Evolutionary conservation across 2,329 filamentous ascomycete genomes (phyloP), one percentile per base, ranked within the genome.

Genomic region (Fusarium armeniacum): DNA sequence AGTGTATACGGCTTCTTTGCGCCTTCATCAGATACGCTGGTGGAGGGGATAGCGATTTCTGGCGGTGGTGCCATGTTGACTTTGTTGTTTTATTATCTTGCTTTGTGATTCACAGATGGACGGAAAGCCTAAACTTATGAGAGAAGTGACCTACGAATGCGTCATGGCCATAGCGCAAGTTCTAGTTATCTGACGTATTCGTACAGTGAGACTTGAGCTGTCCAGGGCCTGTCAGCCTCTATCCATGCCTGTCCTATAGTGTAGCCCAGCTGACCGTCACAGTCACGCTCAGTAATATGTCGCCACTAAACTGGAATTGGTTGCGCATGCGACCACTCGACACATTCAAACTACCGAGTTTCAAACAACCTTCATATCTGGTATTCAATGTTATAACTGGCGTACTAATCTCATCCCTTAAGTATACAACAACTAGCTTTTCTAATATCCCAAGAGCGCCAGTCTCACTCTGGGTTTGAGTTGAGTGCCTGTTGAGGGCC

Each of bases 1-100:
- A 91, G 86, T 0, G 92, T 94, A 79, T 89, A 93, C 0, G 90
- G 85, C 75, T 93, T 93, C 67, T 85, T 83, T 7, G 78, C 75
- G 65, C 75, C 78, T 68, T 84, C 83, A 62, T 85, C 81, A 54
- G 85, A 83, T 61, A 87, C 79, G 67, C 87, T 89, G 50, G 89
- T 90, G n/a, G 87, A 87, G 13, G 89, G 89, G 71, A 91, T 91
- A 64, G 87, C 87, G 76, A 91, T 89, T 76, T 91, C 89, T 76
- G 87, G 84, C 40, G 89, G 87, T 54, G 89, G 88, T 67, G 87
- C 86, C 89, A 91, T 91, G 66, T 60, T 78, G 58, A 55, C 12
- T 67, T 43, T 41, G 5, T 52, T 68, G 58, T 60, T 58, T 22
- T 12, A n/a, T 22, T 15, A 16, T 18, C 36, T 40, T 40, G 36